Percentiles rank a stretch among this genome's conserved stretches.
phyloP scores from a whole-genome alignment of 2,329 filamentous ascomycete genomes.

The Myriosclerotinia scirpicola region DNA sequence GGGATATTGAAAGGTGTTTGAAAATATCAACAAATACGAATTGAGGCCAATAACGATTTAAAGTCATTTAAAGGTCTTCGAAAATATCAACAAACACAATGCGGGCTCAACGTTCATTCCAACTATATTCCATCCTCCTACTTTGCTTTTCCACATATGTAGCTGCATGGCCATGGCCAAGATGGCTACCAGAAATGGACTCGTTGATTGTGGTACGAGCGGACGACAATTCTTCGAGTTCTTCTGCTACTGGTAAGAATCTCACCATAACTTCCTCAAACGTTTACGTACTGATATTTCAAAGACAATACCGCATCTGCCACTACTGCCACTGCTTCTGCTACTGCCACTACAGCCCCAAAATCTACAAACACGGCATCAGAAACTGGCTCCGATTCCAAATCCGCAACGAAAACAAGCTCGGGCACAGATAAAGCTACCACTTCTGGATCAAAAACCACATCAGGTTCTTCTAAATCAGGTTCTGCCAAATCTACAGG shows the following conservation, averaged over 20 bases:
- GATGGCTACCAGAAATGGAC: conserved; percentile 55
- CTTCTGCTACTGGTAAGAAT: conserved; percentile 13
- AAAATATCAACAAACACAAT: conserved; percentile 44
- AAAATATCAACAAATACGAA: conserved; percentile 34
- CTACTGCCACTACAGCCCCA: conserved; percentile 6
- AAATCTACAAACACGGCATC: conserved; percentile 15
- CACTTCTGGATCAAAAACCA: conserved; percentile 11
- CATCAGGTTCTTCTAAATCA: conserved; percentile 13
- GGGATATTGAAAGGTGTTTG: conserved; percentile 1
- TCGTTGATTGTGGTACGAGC: conserved; percentile 50
- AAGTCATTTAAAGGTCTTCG: conserved; percentile 1
- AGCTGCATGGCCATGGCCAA: conserved; percentile 54
- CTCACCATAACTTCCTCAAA: not conserved
- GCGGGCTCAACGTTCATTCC: conserved; percentile 50
- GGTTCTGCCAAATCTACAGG: not conserved
- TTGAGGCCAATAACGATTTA: not conserved
- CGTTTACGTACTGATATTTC: conserved; percentile 5
- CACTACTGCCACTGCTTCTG: conserved; percentile 2
- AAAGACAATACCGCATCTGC: conserved; percentile 8
- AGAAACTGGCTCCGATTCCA: conserved; percentile 8
- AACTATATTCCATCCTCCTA: conserved; percentile 51
- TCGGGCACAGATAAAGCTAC: conserved; percentile 12
- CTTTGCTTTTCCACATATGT: conserved; percentile 51
- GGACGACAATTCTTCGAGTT: conserved; percentile 40
- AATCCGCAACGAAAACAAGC: conserved; percentile 20